Conservation (phyloP, 495 filamentous ascomycete species). For the Penicillium pulvis region DNA sequence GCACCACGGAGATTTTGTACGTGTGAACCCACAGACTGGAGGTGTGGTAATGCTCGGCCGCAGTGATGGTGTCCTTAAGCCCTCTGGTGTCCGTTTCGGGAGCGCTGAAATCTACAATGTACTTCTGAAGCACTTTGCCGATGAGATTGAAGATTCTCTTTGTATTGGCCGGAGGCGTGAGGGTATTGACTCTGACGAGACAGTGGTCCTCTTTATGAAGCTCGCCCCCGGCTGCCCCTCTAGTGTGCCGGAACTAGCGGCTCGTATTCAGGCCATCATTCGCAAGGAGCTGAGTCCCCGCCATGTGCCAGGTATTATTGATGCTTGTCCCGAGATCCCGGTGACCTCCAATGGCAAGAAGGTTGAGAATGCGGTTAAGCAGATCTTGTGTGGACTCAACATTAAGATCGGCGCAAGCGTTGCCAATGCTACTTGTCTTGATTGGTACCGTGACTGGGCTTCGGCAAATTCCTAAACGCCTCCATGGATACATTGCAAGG, state of each 20-base stretch:
- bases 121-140: slow-evolving; percentile 76
- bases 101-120: slow-evolving; percentile 92
- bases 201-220: slow-evolving; percentile 82
- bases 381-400: slow-evolving; percentile 84
- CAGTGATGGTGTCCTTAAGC: slow-evolving; percentile 90
- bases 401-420: slow-evolving; percentile 86
- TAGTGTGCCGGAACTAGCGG: slow-evolving; percentile 47
- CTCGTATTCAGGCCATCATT: slow-evolving; percentile 62
- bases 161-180: slow-evolving; percentile 78
- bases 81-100: slow-evolving; percentile 83
- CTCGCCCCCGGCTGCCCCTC: slow-evolving; percentile 48
- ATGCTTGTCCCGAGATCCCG: slow-evolving; percentile 78
- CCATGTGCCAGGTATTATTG: slow-evolving; percentile 82
- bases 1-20: slow-evolving; percentile 95
- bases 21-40: slow-evolving; percentile 70
- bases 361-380: slow-evolving; percentile 90
- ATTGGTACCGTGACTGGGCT: slow-evolving; percentile 82
- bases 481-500: background rate
- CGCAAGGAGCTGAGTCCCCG: slow-evolving; percentile 77
- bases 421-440: slow-evolving; percentile 79
- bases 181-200: slow-evolving; percentile 72
- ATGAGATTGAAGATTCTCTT: slow-evolving; percentile 77
- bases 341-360: slow-evolving; percentile 93
- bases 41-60: slow-evolving; percentile 85
- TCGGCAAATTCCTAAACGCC: slow-evolving; percentile 33